Evolutionary conservation across 23 red algal genomes (phyloP).

Genomic region (Pyropia yezoensis): DNA sequence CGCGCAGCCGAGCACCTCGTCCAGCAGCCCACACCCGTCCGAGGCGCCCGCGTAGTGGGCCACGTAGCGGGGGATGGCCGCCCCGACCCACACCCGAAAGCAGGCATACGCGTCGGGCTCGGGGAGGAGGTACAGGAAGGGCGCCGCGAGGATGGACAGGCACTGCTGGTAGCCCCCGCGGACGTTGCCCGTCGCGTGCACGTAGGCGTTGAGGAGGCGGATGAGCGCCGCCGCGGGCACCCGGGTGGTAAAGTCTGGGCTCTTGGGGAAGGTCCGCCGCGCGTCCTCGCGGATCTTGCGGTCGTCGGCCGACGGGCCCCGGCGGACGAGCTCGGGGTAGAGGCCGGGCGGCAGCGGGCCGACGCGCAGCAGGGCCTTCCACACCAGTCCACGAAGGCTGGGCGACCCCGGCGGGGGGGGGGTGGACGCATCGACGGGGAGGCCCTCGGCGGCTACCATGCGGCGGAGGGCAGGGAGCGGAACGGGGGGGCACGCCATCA

Average conservation of each 20-base stretch:
- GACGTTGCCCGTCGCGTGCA: slow-evolving; percentile 46
- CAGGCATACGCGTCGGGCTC: slow-evolving; percentile 87
- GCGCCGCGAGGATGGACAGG: slow-evolving; percentile 73
- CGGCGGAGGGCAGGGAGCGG: slow-evolving; percentile 30
- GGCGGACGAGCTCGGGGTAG: slow-evolving; percentile 46
- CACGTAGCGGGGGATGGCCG: slow-evolving; percentile 68
- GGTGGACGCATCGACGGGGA: slow-evolving; percentile 29
- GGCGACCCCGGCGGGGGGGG: slow-evolving; percentile 24
- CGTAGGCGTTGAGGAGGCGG: slow-evolving; percentile 75
- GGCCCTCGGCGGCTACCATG: slow-evolving; percentile 36
- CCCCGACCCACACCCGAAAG: slow-evolving; percentile 57
- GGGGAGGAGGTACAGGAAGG: slow-evolving; percentile 88
- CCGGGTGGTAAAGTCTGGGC: slow-evolving; percentile 64
- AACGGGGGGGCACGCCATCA: slow-evolving; percentile 8
- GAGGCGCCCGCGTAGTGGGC: slow-evolving; percentile 64
- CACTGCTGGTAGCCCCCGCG: slow-evolving; percentile 55
- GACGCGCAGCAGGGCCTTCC: slow-evolving; percentile 70
- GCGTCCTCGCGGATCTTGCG: slow-evolving; percentile 73
- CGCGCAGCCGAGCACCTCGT: slow-evolving; percentile 32
- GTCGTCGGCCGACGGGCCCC: slow-evolving; percentile 69
- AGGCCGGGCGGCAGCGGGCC: slow-evolving; percentile 31
- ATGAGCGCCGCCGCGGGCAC: slow-evolving; percentile 67
- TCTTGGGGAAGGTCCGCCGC: slow-evolving; percentile 72
- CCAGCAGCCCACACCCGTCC: slow-evolving; percentile 54
- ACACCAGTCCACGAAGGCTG: slow-evolving; percentile 49